Conservation (phyloP, 2,329 filamentous ascomycete species). For the Aspergillus sp. region DNA sequence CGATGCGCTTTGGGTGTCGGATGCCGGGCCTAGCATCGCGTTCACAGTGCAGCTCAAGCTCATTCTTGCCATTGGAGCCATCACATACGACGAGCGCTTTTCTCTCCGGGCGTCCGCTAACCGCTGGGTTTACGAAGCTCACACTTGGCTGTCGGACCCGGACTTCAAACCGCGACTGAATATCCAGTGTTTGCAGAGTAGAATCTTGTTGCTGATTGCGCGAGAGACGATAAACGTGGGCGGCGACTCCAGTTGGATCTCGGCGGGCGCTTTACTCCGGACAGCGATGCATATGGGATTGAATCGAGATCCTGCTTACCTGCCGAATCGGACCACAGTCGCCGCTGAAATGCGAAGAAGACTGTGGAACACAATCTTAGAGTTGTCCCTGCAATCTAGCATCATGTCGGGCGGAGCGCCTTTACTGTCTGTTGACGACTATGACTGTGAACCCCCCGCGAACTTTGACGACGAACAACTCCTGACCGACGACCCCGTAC, state of each 20-base stretch:
- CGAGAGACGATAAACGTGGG: constrained; percentile 36
- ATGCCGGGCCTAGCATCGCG: constrained; percentile 31
- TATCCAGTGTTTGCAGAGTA: constrained; percentile 52
- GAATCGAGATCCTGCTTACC: constrained; percentile 39
- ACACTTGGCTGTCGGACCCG: constrained; percentile 56
- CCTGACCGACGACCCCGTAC: constrained; percentile 22
- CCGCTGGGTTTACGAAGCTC: constrained; percentile 59
- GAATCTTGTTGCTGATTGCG: constrained; percentile 39
- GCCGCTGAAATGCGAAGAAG: constrained; percentile 28
- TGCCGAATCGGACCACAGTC: constrained; percentile 25
- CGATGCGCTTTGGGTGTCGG: constrained; percentile 50
- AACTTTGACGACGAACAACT: constrained; percentile 47
- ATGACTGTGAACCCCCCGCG: constrained; percentile 36
- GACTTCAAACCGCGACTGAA: constrained; percentile 54
- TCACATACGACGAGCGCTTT: constrained; percentile 52
- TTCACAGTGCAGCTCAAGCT: constrained; percentile 60
- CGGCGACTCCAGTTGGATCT: constrained; percentile 38
- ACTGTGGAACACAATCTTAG: constrained; percentile 35
- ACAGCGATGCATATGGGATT: constrained; percentile 43
- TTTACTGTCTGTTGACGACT: constrained; percentile 35
- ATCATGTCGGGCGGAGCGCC: constrained; percentile 37
- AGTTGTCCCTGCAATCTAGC: constrained; percentile 39
- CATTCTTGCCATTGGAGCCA: constrained; percentile 58
- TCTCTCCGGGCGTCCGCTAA: constrained; percentile 51
- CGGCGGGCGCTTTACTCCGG: constrained; percentile 38